A percentile compares a stretch with the other conserved stretches of the same genome.
phyloP scores from a whole-genome alignment of 345 rosid species.

The Turritis glabra region DNA sequence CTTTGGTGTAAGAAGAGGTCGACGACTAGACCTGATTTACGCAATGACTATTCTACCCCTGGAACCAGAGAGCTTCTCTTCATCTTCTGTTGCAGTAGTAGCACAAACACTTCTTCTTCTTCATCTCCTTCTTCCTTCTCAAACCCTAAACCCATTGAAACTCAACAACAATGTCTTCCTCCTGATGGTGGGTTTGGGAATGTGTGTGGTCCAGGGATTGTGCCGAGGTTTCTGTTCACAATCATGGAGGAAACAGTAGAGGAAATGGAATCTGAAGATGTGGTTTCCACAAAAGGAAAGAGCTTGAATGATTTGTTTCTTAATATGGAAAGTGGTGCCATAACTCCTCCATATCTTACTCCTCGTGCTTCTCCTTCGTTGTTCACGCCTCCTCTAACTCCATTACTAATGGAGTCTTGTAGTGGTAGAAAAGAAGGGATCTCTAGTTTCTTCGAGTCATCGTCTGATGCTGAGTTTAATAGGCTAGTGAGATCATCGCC shows the following conservation, averaged over 20 bases:
- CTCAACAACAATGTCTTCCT: slow-evolving; percentile 39
- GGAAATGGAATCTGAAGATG: slow-evolving; percentile 85
- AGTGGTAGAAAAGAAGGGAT: slow-evolving; percentile 44
- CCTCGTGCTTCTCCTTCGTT: slow-evolving; percentile 90
- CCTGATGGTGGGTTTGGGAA: slow-evolving; percentile 19
- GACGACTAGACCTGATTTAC: slow-evolving; percentile 42
- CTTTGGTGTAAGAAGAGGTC: slow-evolving; percentile 87
- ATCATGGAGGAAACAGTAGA: slow-evolving; percentile 88
- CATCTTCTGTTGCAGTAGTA: slow-evolving; percentile 73
- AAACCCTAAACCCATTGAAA: slow-evolving; percentile 41
- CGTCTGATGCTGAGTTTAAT: slow-evolving; percentile 74
- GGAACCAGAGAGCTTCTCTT: slow-evolving; percentile 66
- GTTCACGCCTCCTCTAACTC: slow-evolving; percentile 91
- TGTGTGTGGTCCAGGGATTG: slow-evolving; percentile 55
- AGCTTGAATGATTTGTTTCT: slow-evolving; percentile 76
- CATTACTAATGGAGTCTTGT: slow-evolving; percentile 42
- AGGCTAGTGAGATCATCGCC: slow-evolving; percentile 68
- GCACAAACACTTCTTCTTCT: slow-evolving; percentile 39
- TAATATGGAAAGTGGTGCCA: slow-evolving; percentile 48
- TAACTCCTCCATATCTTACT: slow-evolving; percentile 84
- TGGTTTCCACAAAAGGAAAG: slow-evolving; percentile 53
- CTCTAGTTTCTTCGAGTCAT: slow-evolving; percentile 59
- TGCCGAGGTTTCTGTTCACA: slow-evolving; percentile 80
- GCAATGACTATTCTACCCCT: slow-evolving; percentile 65
- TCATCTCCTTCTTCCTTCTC: slow-evolving; percentile 36